A percentile compares a stretch with the other conserved stretches of the same genome.
Conservation (phyloP, 495 filamentous ascomycete species). For the Tetracladium marchalianum region DNA sequence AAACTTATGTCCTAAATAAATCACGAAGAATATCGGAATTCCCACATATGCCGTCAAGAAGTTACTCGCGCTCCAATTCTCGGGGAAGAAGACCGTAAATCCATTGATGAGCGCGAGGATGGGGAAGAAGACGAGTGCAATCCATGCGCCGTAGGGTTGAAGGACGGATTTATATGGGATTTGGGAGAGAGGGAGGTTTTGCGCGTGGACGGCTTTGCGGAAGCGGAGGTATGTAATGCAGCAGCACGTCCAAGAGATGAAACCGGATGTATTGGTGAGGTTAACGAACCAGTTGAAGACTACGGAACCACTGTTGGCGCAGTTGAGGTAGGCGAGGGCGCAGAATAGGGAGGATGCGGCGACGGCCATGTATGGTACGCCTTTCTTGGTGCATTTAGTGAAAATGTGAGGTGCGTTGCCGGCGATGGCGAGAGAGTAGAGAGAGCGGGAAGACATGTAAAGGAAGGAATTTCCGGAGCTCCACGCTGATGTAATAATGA, state of each 20-base stretch:
- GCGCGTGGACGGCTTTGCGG: conserved; percentile 38
- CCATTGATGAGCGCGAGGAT: conserved; percentile 51
- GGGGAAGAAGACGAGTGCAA: conserved; percentile 36
- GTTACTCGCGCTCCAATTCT: conserved; percentile 35
- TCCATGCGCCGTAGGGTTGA: conserved; percentile 44
- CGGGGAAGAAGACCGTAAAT: conserved; percentile 52
- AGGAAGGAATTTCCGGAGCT: conserved; percentile 53
- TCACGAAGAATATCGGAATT: conserved; percentile 44
- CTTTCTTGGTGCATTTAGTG: conserved; percentile 36
- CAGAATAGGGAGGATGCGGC: conserved; percentile 48
- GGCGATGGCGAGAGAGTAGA: conserved; percentile 44
- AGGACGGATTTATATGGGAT: conserved; percentile 41
- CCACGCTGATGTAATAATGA: conserved; percentile 50
- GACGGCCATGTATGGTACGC: conserved; percentile 56
- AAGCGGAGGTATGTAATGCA: conserved; percentile 52
- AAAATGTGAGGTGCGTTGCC: conserved; percentile 39
- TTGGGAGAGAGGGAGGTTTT: conserved; percentile 33
- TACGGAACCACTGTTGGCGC: conserved; percentile 48
- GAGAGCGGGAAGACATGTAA: conserved; percentile 41
- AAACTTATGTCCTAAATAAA: conserved; percentile 45
- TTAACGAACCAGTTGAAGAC: conserved; percentile 66
- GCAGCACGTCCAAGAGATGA: conserved; percentile 54
- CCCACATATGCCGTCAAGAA: conserved; percentile 59
- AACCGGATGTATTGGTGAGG: conserved; percentile 48
- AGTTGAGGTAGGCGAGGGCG: conserved; percentile 71